Evolutionary conservation across 2,329 filamentous ascomycete species (phyloP).

Genomic region (Cladophialophora chaetospira): DNA sequence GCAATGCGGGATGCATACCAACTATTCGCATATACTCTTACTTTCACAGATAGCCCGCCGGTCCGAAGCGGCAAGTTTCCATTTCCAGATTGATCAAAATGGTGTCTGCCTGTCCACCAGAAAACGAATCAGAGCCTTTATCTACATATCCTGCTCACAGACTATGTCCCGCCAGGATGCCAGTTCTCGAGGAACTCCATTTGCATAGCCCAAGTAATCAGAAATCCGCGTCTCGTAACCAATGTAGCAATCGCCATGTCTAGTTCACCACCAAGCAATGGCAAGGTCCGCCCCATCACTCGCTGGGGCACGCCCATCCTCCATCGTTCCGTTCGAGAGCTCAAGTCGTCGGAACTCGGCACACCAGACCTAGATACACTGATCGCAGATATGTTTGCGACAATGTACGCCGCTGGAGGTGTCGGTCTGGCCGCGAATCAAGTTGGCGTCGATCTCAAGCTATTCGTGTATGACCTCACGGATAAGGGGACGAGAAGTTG

Average conservation of each 20-base stretch:
- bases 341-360: neutral
- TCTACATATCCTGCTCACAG: neutral
- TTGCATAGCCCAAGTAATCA: neutral
- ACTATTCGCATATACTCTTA: too few relatives aligned
- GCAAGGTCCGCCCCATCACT: neutral
- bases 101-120: neutral
- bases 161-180: neutral
- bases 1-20: neutral
- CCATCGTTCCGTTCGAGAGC: neutral
- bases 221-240: neutral
- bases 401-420: constrained; percentile 9
- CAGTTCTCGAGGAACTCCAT: neutral
- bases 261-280: neutral
- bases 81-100: neutral
- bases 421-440: constrained; percentile 5
- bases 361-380: constrained; percentile 1
- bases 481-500: neutral
- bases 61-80: constrained; percentile 6
- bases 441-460: constrained; percentile 5
- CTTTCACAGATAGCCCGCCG: too few relatives aligned
- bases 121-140: neutral
- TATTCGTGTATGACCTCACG: constrained; percentile 8
- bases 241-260: neutral
- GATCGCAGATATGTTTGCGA: constrained; percentile 10
- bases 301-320: constrained; percentile 11